Evolutionary conservation across 164 flowering plant species (phyloP).

Genomic region (Echeveria elegans): DNA sequence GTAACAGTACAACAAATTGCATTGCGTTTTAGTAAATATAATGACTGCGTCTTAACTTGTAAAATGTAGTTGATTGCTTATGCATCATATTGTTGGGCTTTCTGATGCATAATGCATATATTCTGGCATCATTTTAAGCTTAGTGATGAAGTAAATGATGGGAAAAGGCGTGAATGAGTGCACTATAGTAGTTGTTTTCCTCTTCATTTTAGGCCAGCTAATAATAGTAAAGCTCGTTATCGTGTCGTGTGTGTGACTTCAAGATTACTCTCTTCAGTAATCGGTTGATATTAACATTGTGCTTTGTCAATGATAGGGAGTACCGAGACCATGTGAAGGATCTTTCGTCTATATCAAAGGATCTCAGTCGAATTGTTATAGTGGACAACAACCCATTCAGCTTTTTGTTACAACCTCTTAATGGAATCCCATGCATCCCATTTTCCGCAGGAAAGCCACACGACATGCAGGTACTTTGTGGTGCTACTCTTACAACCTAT

Average conservation of each 20-base stretch:
- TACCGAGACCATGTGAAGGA: constrained; percentile 93
- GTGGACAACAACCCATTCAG: constrained; percentile 97
- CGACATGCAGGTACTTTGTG: constrained; percentile 69
- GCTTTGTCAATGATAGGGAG: constrained; percentile 36
- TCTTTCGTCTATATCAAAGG: constrained; percentile 63
- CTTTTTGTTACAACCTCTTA: constrained; percentile 83
- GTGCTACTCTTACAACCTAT: neutral
- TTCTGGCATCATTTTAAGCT: too few species aligned
- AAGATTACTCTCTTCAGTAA: neutral
- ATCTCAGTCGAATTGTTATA: constrained; percentile 65
- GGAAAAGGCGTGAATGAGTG: too few species aligned
- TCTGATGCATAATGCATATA: too few species aligned
- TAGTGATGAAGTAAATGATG: too few species aligned
- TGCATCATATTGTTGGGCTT: too few species aligned
- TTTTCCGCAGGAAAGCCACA: constrained; percentile 82
- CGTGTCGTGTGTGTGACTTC: neutral
- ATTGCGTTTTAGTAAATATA: too few species aligned
- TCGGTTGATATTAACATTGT: neutral
- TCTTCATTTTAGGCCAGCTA: too few species aligned
- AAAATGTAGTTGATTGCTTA: too few species aligned
- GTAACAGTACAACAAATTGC: too few species aligned
- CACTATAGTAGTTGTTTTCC: too few species aligned
- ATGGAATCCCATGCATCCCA: constrained; percentile 93
- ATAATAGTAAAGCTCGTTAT: too few species aligned
- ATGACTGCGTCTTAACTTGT: too few species aligned